A percentile compares a stretch with the other conserved stretches of the same genome.
Evolutionary conservation across 2,329 filamentous ascomycete species (phyloP).

Genomic region (Diaporthe sp.): DNA sequence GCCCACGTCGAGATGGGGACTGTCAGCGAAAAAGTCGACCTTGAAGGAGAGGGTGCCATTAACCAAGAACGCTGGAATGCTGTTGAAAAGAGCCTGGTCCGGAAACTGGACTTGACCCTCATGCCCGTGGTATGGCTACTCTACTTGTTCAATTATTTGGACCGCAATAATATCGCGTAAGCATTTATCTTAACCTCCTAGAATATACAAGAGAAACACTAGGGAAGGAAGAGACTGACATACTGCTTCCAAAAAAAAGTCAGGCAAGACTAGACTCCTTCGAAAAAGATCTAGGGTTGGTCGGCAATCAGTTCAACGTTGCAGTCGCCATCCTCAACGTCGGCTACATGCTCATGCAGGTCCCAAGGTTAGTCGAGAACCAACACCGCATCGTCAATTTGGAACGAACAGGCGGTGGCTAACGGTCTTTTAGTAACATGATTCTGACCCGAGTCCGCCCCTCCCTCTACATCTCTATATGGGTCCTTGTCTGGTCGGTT

Average conservation of each 20-base stretch:
- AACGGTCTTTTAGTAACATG: constrained; percentile 54
- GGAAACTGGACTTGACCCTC: constrained; percentile 54
- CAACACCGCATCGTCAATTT: constrained; percentile 42
- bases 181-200: not conserved
- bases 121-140: constrained; percentile 57
- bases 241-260: constrained; percentile 44
- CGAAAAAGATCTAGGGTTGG: constrained; percentile 7
- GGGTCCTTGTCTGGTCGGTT: constrained; percentile 58
- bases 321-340: constrained; percentile 30
- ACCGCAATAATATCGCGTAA: constrained; percentile 7
- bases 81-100: constrained; percentile 53
- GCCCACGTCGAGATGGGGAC: not conserved
- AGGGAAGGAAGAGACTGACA: constrained; percentile 41
- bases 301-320: constrained; percentile 23
- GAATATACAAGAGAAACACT: too few species aligned
- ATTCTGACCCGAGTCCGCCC: constrained; percentile 55
- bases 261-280: constrained; percentile 24
- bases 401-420: constrained; percentile 39
- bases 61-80: constrained; percentile 39
- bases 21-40: not conserved
- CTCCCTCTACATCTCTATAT: constrained; percentile 48
- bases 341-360: constrained; percentile 60
- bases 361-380: constrained; percentile 48
- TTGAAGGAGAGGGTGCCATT: not conserved
- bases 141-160: constrained; percentile 49